These are phyloP conservation scores for Scorias spongiosa DNA, from an alignment of 2,329 filamentous ascomycete species.

Conservation along the genomic window DNA sequence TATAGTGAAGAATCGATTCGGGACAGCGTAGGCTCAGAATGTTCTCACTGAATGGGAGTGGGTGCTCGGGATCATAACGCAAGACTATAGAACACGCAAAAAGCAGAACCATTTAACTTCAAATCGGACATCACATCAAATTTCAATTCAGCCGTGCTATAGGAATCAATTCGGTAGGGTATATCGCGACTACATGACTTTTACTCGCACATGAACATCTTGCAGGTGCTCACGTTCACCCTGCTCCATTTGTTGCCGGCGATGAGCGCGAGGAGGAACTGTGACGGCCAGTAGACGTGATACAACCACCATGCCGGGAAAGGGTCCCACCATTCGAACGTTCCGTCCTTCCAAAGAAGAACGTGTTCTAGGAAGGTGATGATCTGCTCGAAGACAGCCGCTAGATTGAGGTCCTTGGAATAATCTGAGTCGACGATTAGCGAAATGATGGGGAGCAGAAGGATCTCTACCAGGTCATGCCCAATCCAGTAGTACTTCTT, in stretches of 20 bases:
- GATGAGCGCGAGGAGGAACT: conserved; percentile 33
- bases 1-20: no score
- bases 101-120: no score
- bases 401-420: conserved; percentile 9
- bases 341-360: conserved; percentile 34
- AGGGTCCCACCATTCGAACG: conserved; percentile 34
- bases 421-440: conserved; percentile 16
- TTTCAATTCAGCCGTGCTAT: no score
- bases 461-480: conserved; percentile 43
- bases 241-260: conserved; percentile 43
- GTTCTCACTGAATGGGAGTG: no score
- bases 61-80: no score
- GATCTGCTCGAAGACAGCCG: conserved; percentile 13
- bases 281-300: conserved; percentile 37
- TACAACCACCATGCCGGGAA: conserved; percentile 37
- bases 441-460: conserved; percentile 34
- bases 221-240: conserved; percentile 52
- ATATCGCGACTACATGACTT: background rate
- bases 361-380: conserved; percentile 26
- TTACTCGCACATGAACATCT: conserved; percentile 34
- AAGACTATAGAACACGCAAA: no score
- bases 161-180: no score
- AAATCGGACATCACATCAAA: no score
- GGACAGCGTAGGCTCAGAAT: no score
- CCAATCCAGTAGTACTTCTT: conserved; percentile 48